Base-by-base conservation (phyloP, 352 stramenopile genomes). In the Stramenopiles sp. region DNA sequence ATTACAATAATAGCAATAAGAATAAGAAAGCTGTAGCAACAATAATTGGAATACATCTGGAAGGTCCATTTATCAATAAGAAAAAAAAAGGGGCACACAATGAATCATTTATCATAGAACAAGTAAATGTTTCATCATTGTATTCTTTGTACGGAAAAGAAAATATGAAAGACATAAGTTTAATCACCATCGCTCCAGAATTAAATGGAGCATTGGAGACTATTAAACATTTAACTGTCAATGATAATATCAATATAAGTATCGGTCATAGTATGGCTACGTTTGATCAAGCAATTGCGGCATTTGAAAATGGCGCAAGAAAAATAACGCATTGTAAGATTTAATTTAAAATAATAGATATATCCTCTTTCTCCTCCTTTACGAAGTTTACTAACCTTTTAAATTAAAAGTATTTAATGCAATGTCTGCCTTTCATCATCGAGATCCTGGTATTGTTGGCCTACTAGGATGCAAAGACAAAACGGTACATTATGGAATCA, bases 391-490 rank as follows among this genome's bases (percentile, higher is more conserved):
- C 13, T 80, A 30, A 27, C 29, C 33, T 0, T 79, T 1, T 23
- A 31, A 31, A 65, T 88, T 85, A 1, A 90, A 96, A 82, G 80
- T 95, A 23, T 96, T 93, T 84, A 96, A 95, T 80, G 91, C 91
- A 4, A 96, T 96, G 91, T 86, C 84, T 29, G 84, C 87, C 1
- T 95, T 96, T 84, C 90, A 96, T 79, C 91, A 95, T 80, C 87
- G 90, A 31, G 87, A 94, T 63, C 91, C 91, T 1, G 91, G 90
- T 0, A 86, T 96, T 78, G 88, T 95, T 7, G 91, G 91, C 0
- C 82, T 96, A 30, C 84, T 95, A 6, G 90, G 89, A 7, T 73
- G 83, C 77, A 74, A 78, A 78, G 43, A 74, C 29, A 63, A 85
- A 76, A 32, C 81, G 78, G 29, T 89, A 6, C 91, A 83, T 82